Evolutionary conservation across 768 basidiomycete genomes (phyloP), one percentile per base, ranked within the genome.

Genomic region (Coprinellus micaceus): DNA sequence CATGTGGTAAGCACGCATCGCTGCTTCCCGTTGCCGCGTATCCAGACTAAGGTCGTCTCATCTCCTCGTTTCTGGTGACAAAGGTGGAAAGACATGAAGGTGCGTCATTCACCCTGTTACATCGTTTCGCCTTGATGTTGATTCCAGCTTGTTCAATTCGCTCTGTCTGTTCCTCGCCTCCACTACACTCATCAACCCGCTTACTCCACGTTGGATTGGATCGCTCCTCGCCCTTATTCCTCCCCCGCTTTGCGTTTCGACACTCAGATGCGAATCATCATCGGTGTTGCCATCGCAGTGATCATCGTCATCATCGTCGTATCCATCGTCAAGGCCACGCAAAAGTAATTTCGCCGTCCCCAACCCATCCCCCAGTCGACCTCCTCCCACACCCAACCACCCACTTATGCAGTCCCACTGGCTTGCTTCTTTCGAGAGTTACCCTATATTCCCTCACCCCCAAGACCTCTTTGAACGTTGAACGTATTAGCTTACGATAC

Each of bases 81-180:
- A 53, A 92, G 91, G 91, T 95, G 94, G 94, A 95, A 97, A 71
- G 94, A 97, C 70, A 94, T 94, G 91, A 94, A 94, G 87, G 91
- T 89, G 56, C 50, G 78, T 61, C 59, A 5, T 56, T 7, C 21
- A 22, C 5, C 57, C 11, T 22, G 48, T 37, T 45, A 36, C 19
- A 36, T 21, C 21, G 22, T 63, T 60, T 57, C 56, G 28, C 53
- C 40, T 37, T 22, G 10, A 41, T 33, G 19, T 30, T 37, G 13
- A n/a, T 41, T 28, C 47, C 26, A n/a, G n/a, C 17, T 45, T 19
- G 7, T 24, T n/a, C 43, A 24, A 45, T 45, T n/a, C 43, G 7
- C 17, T 19, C 19, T n/a, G 9, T 19, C 43, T 45, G 21, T 24
- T 45, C 21, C 26, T 11, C 21, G 5, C n/a, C 21, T 37, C 36